These are phyloP conservation scores for Choiromyces venosus DNA, from an alignment of 495 filamentous ascomycete genomes.

Conservation along the genomic window DNA sequence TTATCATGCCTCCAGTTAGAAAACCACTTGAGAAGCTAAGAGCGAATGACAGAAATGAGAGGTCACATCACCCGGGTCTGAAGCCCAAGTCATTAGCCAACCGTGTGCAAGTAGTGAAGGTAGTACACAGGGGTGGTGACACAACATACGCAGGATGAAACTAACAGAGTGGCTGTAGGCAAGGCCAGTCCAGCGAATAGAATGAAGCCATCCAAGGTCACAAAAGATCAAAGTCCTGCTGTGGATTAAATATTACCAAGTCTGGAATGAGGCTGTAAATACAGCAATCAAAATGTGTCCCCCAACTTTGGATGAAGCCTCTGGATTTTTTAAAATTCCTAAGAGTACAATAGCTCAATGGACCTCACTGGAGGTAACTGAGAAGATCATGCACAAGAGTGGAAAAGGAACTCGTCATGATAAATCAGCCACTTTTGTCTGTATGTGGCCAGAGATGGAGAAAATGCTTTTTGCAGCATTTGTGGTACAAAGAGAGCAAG, in stretches of 20 bases:
- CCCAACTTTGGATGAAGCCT: no score
- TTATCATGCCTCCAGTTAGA: no score
- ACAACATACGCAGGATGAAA: no score
- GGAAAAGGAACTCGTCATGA: background rate
- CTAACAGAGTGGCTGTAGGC: no score
- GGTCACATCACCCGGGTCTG: no score
- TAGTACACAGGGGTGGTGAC: no score
- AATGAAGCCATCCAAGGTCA: background rate
- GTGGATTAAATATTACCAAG: background rate
- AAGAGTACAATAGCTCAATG: constrained; percentile 4
- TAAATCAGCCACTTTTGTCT: background rate
- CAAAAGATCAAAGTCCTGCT: background rate
- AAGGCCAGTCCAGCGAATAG: constrained; percentile 3
- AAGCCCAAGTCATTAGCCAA: no score
- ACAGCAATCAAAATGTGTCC: no score
- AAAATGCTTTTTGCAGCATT: background rate
- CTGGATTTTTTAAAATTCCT: no score
- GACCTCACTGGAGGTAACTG: background rate
- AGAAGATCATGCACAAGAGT: background rate
- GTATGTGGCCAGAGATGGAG: background rate
- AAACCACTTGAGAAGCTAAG: no score
- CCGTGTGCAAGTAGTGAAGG: no score
- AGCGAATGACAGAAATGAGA: no score
- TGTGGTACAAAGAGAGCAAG: background rate
- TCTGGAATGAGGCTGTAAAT: background rate